Percentiles rank a stretch among this genome's conserved stretches.
phyloP scores from a whole-genome alignment of 306 rosid genomes.

The Pyrus communis region DNA sequence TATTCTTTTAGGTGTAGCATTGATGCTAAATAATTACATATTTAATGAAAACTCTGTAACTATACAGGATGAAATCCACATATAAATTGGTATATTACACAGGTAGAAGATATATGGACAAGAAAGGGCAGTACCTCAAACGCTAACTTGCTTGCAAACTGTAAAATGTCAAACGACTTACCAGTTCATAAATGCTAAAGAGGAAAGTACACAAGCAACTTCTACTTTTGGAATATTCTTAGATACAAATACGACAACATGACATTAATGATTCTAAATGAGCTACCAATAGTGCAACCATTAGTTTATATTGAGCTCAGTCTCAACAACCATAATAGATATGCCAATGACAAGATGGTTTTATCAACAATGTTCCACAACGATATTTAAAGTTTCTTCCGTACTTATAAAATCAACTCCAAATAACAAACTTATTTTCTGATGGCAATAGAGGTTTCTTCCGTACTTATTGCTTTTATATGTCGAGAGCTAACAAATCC shows the following conservation, averaged over 20 bases:
- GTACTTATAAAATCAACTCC: no score
- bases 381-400: not conserved
- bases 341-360: not conserved
- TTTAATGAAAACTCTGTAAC: not conserved
- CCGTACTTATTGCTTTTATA: not conserved
- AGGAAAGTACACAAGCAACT: not conserved
- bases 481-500: not conserved
- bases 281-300: not conserved
- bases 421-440: not conserved
- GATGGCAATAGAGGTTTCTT: not conserved
- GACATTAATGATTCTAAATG: not conserved
- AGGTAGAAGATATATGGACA: not conserved
- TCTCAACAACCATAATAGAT: not conserved
- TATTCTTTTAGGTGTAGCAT: not conserved
- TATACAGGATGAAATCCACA: not conserved
- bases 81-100: not conserved
- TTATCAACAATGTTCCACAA: not conserved
- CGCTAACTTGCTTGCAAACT: not conserved
- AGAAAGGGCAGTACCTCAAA: not conserved
- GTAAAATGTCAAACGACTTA: not conserved
- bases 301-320: not conserved
- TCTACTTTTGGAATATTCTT: not conserved
- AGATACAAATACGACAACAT: not conserved
- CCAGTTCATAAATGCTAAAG: not conserved
- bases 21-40: not conserved